phyloP scores from a whole-genome alignment of 768 basidiomycete species.

The Tephrocybe rancida region DNA sequence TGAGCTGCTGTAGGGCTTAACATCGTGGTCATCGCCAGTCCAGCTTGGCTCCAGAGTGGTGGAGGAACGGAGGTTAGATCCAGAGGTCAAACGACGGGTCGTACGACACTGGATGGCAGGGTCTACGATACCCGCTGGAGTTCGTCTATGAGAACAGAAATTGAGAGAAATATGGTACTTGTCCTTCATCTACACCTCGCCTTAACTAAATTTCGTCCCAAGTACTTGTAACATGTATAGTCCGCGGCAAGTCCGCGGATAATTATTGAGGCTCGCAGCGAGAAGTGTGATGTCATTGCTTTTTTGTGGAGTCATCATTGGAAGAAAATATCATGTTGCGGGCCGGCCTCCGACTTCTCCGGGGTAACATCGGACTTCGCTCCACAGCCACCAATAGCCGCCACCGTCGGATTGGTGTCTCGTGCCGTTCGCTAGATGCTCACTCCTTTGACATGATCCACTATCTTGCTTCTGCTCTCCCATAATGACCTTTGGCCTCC shows the following conservation, averaged over 20 bases:
- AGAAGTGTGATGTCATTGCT: too few species aligned
- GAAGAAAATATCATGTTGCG: too few species aligned
- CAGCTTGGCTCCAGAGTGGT: too few species aligned
- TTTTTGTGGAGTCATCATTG: too few species aligned
- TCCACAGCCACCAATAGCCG: conserved; percentile 5
- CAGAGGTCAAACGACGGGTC: conserved; percentile 2
- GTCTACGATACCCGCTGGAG: neutral
- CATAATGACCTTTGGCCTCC: conserved; percentile 14
- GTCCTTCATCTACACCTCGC: too few species aligned
- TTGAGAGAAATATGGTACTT: neutral
- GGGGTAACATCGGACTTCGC: neutral
- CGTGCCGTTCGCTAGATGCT: neutral
- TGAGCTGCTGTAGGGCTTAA: too few species aligned
- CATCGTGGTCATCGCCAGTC: too few species aligned
- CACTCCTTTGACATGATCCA: conserved; percentile 6
- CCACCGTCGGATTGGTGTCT: neutral
- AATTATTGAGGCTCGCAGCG: too few species aligned
- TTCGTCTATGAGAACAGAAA: neutral
- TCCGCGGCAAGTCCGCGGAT: neutral
- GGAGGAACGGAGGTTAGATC: neutral
- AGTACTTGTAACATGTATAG: neutral
- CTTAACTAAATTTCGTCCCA: too few species aligned
- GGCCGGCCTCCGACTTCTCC: neutral
- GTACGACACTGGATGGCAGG: neutral
- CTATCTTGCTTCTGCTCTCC: neutral